Conservation (phyloP, 2,329 filamentous ascomycete species). For the Zasmidium citrigriseum region DNA sequence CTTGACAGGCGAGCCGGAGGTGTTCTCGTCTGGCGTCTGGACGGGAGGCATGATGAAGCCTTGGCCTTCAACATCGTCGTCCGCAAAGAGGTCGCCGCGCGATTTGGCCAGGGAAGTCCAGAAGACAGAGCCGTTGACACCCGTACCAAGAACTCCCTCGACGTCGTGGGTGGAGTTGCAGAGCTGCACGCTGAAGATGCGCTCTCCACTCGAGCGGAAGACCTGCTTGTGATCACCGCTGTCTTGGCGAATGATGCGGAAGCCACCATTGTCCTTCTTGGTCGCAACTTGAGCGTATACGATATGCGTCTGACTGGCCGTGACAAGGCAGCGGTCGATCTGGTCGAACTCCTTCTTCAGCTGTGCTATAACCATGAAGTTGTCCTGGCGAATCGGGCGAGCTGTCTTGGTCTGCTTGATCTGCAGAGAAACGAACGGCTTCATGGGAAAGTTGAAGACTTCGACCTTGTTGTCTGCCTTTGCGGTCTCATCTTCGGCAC, state of each 20-base stretch:
- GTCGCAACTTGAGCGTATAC: conserved; percentile 77
- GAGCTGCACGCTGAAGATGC: conserved; percentile 90
- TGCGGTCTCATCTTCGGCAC: conserved; percentile 69
- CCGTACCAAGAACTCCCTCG: conserved; percentile 87
- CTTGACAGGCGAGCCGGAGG: conserved; percentile 89
- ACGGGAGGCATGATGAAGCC: conserved; percentile 89
- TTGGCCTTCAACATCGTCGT: conserved; percentile 76
- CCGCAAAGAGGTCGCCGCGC: conserved; percentile 76
- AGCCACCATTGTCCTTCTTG: conserved; percentile 74
- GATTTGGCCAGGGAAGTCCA: conserved; percentile 81
- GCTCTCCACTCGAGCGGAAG: conserved; percentile 87
- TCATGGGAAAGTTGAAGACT: conserved; percentile 96
- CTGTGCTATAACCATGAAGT: conserved; percentile 87
- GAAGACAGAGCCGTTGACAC: conserved; percentile 94
- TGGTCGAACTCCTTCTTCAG: conserved; percentile 98
- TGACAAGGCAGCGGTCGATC: conserved; percentile 88
- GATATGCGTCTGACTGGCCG: conserved; percentile 88
- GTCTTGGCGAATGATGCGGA: conserved; percentile 91
- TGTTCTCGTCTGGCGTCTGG: conserved; percentile 82
- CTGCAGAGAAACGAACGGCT: conserved; percentile 88
- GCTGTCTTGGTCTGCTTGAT: conserved; percentile 60
- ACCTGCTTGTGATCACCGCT: conserved; percentile 89
- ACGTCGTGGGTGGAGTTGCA: conserved; percentile 67
- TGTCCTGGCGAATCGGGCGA: conserved; percentile 71
- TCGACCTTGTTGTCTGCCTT: conserved; percentile 66